Percentiles rank a stretch among this genome's conserved stretches.
These are phyloP conservation scores for Tetracentron sinense DNA, from an alignment of 164 flowering plant genomes.

Conservation along the genomic window DNA sequence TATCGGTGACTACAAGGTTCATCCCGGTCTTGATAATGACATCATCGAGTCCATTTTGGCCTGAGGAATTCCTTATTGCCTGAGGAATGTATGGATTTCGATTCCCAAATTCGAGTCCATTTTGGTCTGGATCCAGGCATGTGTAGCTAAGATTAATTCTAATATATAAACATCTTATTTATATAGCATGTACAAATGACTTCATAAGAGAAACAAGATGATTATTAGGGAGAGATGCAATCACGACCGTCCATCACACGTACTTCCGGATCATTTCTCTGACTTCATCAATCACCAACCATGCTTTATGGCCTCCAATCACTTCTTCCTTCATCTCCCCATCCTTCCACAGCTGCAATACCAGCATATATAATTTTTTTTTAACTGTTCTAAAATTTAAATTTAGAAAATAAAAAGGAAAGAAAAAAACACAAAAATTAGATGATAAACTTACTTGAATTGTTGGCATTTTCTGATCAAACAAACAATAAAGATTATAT, in stretches of 20 bases:
- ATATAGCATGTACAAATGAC: too few relatives aligned
- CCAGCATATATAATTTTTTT: background rate
- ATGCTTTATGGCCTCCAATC: constrained; percentile 91
- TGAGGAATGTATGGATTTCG: too few relatives aligned
- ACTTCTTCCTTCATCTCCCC: constrained; percentile 93
- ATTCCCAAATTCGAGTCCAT: too few relatives aligned
- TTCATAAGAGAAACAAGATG: too few relatives aligned
- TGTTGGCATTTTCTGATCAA: constrained; percentile 90
- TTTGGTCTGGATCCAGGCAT: too few relatives aligned
- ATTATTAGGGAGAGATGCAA: too few relatives aligned
- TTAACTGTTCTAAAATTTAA: background rate
- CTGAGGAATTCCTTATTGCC: too few relatives aligned
- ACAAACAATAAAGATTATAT: background rate
- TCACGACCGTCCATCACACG: constrained; percentile 20
- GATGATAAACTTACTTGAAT: constrained; percentile 56
- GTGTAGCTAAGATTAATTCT: too few relatives aligned
- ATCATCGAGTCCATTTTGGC: too few relatives aligned
- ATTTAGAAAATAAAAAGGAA: background rate
- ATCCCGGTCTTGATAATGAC: too few relatives aligned
- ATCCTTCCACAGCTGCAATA: constrained; percentile 79
- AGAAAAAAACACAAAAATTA: background rate
- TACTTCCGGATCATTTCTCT: constrained; percentile 75
- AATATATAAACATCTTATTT: too few relatives aligned
- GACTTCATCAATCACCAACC: constrained; percentile 90
- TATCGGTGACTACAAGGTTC: too few relatives aligned